Evolutionary conservation across 331 rosid genomes (phyloP), one percentile per base, ranked within the genome.

Genomic region (Quercus tomentella): DNA sequence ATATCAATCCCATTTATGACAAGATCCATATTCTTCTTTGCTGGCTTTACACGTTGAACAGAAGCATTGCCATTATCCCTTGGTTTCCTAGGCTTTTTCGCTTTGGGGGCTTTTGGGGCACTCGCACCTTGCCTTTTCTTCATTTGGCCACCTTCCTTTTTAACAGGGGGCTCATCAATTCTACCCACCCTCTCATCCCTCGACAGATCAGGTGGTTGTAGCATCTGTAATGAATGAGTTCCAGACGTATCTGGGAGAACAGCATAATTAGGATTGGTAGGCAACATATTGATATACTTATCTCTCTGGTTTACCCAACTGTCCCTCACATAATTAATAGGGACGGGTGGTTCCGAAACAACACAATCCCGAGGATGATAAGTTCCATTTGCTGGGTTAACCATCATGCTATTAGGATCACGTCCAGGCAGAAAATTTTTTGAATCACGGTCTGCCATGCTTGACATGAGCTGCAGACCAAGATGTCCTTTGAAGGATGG

Each of bases 401-500:
- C 86, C 83, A 91, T 65, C 76, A 90, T 83, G 52, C 52, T 35
- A 4, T 87, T 15, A 6, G 97, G 89, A 72, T 93, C 94, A 14
- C 98, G 98, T 56, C 93, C 97, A 2, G 94, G 86, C 23, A 89
- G 57, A 82, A 79, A 93, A 25, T 94, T 76, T 55, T 95, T 95
- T 1, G 90, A 83, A 79, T 92, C 98, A 5, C 93, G 94, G 74
- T 95, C 98, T 8, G 87, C 80, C 87, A 95, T 93, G 74, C 87
- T 82, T 33, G 99, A 86, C 97, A 95, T 91, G 80, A 95, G 99
- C 89, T 93, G 97, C 75, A 95, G 92, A 68, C 98, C 93, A 30
- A 93, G 98, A 81, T 93, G 97, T 17, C 93, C 93, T 56, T 91
- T 92, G 60, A 88, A 89, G 74, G 93, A 84, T 56, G 97, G 90